These are phyloP conservation scores for Cercospora beticola DNA, from an alignment of 2,329 filamentous ascomycete genomes.

Conservation along the genomic window DNA sequence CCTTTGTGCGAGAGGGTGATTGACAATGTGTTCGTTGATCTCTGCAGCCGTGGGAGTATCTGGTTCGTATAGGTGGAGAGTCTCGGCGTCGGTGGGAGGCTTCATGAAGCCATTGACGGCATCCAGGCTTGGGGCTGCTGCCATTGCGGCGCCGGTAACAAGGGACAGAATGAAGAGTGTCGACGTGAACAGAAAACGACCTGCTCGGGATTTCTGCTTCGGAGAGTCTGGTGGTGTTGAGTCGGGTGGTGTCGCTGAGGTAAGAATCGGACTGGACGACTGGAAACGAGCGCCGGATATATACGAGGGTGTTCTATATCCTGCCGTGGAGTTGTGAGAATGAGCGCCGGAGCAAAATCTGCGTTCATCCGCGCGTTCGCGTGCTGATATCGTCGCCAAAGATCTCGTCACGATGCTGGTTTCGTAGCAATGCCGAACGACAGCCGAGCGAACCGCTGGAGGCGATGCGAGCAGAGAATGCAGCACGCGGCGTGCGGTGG, in stretches of 20 bases:
- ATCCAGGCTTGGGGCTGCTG: slow-evolving; percentile 53
- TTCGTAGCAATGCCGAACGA: slow-evolving; percentile 15
- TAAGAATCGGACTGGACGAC: slow-evolving; percentile 7
- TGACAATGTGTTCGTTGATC: slow-evolving; percentile 72
- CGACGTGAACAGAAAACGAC: slow-evolving; percentile 40
- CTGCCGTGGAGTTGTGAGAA: slow-evolving; percentile 20
- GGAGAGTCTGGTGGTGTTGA: background rate
- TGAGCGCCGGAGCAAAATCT: slow-evolving; percentile 4
- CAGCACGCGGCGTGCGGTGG: background rate
- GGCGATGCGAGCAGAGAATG: slow-evolving; percentile 19
- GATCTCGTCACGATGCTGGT: slow-evolving; percentile 20
- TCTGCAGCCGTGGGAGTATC: slow-evolving; percentile 52
- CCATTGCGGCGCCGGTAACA: slow-evolving; percentile 58
- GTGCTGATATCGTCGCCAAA: slow-evolving; percentile 23
- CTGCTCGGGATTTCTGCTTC: slow-evolving; percentile 1
- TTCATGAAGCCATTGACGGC: slow-evolving; percentile 52
- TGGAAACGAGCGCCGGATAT: slow-evolving; percentile 18
- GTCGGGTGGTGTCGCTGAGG: background rate
- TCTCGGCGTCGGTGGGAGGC: slow-evolving; percentile 69
- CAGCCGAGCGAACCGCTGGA: slow-evolving; percentile 22
- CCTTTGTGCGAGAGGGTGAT: slow-evolving; percentile 69
- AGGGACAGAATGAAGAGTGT: slow-evolving; percentile 51
- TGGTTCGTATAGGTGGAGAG: slow-evolving; percentile 64
- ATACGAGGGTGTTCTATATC: slow-evolving; percentile 16
- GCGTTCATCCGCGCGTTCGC: slow-evolving; percentile 5